Percentiles rank a stretch among this genome's conserved stretches.
Conservation (phyloP, 805 yeast genomes). For the Yamadazyma akitaensis region DNA sequence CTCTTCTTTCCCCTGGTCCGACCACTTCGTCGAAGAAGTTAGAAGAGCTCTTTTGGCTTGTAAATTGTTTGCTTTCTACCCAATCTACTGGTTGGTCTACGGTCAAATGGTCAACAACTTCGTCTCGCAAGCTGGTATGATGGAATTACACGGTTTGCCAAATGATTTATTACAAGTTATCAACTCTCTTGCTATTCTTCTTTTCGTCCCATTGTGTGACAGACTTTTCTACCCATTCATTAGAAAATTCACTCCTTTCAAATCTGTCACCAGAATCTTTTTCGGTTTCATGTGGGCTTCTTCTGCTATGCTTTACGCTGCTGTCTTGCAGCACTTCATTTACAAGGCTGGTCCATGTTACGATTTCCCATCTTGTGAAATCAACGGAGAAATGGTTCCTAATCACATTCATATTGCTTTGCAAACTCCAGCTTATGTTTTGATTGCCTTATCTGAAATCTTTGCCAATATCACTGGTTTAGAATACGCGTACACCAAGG, state of each 20-base stretch:
- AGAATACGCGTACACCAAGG: slow-evolving; percentile 82
- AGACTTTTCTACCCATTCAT: slow-evolving; percentile 47
- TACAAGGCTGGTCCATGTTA: slow-evolving; percentile 75
- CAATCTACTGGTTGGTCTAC: slow-evolving; percentile 72
- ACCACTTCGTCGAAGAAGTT: slow-evolving; percentile 72
- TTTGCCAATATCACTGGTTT: slow-evolving; percentile 78
- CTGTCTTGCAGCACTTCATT: slow-evolving; percentile 67
- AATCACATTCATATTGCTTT: slow-evolving; percentile 63
- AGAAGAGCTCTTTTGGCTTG: slow-evolving; percentile 64
- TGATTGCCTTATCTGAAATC: slow-evolving; percentile 74
- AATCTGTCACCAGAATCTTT: slow-evolving; percentile 69
- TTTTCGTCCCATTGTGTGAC: slow-evolving; percentile 75
- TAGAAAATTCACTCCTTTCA: slow-evolving; percentile 49
- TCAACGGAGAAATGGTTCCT: slow-evolving; percentile 30
- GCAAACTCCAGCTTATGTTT: slow-evolving; percentile 69
- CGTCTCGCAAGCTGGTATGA: slow-evolving; percentile 68
- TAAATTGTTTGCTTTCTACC: slow-evolving; percentile 67
- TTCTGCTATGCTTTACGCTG: slow-evolving; percentile 69
- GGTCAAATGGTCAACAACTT: slow-evolving; percentile 71
- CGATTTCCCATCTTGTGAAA: slow-evolving; percentile 54
- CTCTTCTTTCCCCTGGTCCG: slow-evolving; percentile 54
- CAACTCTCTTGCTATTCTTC: slow-evolving; percentile 70
- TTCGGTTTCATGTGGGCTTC: slow-evolving; percentile 67
- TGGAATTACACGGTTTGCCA: slow-evolving; percentile 75
- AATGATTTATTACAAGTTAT: slow-evolving; percentile 76